phyloP scores from a whole-genome alignment of 2,329 filamentous ascomycete genomes.

The Phyllosticta citrichinensis region DNA sequence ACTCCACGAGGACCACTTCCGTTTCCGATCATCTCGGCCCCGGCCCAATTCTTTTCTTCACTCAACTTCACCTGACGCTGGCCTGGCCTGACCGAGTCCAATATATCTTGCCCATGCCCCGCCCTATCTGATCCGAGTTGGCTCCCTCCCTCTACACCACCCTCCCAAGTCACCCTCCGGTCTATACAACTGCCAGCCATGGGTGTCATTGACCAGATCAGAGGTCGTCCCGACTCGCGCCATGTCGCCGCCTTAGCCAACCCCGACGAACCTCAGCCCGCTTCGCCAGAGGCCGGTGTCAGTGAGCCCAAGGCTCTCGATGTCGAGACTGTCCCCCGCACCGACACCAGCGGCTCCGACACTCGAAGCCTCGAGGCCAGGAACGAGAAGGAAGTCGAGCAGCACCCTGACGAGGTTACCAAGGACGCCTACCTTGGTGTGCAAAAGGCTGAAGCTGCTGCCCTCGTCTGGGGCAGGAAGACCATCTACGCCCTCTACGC shows the following conservation, averaged over 20 bases:
- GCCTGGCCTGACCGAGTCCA: neutral
- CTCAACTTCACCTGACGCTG: neutral
- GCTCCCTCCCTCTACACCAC: neutral
- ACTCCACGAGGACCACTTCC: neutral
- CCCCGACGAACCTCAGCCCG: neutral
- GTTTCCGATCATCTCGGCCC: neutral
- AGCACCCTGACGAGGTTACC: slow-evolving; percentile 20
- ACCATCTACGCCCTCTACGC: slow-evolving; percentile 29
- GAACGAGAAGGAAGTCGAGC: slow-evolving; percentile 21
- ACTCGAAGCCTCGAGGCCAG: slow-evolving; percentile 20
- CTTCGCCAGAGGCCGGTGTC: neutral
- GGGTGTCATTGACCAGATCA: slow-evolving; percentile 3
- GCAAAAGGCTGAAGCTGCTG: slow-evolving; percentile 31
- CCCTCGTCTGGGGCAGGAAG: slow-evolving; percentile 29
- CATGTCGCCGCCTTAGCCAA: neutral
- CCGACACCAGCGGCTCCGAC: slow-evolving; percentile 14
- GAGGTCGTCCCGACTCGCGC: slow-evolving; percentile 2
- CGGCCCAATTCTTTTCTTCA: neutral
- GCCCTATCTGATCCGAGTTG: neutral
- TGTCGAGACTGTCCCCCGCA: neutral
- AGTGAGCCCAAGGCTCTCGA: neutral
- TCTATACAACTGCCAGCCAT: neutral
- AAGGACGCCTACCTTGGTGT: slow-evolving; percentile 27
- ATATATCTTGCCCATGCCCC: neutral
- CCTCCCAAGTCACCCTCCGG: neutral